Evolutionary conservation across 2,329 filamentous ascomycete genomes (phyloP).

Genomic region (Neonectria faginata): DNA sequence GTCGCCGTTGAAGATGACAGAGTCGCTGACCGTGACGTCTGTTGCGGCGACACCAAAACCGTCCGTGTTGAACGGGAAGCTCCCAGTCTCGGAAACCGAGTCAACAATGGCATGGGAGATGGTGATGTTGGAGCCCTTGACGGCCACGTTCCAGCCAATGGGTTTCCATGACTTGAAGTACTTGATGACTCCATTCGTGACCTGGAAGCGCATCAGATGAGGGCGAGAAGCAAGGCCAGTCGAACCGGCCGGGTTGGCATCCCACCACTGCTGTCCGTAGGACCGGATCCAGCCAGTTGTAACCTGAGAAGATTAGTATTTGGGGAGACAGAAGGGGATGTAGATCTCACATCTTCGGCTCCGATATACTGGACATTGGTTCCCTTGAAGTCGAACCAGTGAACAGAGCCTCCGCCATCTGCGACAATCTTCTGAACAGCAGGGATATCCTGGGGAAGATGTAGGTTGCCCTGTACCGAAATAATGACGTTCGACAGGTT

Average conservation of each 20-base stretch:
- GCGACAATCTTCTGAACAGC: conserved; percentile 24
- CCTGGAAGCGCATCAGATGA: conserved; percentile 27
- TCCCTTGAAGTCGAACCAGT: conserved; percentile 27
- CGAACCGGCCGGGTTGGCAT: conserved; percentile 24
- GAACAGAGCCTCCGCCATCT: conserved; percentile 22
- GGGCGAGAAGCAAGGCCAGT: conserved; percentile 23
- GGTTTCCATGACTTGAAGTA: conserved; percentile 29
- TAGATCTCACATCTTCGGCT: conserved; percentile 14
- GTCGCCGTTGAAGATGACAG: conserved; percentile 26
- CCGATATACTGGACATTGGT: conserved; percentile 25
- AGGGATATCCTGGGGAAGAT: conserved; percentile 24
- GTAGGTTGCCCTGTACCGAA: conserved; percentile 23
- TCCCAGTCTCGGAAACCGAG: conserved; percentile 21
- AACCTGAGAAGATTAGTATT: conserved; percentile 6
- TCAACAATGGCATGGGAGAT: conserved; percentile 25
- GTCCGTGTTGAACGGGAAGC: conserved; percentile 25
- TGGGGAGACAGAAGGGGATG: too few relatives aligned
- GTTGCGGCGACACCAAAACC: conserved; percentile 19
- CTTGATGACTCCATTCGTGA: conserved; percentile 25
- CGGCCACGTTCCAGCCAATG: conserved; percentile 26
- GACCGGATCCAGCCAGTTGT: conserved; percentile 27
- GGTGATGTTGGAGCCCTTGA: conserved; percentile 28
- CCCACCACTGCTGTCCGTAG: conserved; percentile 28
- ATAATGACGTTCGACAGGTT: conserved; percentile 25
- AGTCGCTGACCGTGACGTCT: conserved; percentile 22